These are phyloP conservation scores for Neurospora cerealis DNA, from an alignment of 495 filamentous ascomycete genomes.

Conservation along the genomic window DNA sequence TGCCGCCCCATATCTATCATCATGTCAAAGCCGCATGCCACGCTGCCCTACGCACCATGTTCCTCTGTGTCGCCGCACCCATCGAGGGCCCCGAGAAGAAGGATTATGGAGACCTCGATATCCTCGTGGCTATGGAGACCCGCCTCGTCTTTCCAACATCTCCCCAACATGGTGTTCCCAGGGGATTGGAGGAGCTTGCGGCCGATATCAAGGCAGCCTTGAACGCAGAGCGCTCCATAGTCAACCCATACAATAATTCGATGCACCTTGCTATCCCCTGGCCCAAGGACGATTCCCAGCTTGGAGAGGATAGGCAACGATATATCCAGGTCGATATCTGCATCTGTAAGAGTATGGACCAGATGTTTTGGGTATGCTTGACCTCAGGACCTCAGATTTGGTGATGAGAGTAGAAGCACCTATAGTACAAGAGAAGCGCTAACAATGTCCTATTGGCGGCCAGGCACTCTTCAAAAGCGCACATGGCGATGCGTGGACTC, in stretches of 20 bases:
- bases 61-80: slow-evolving; percentile 35
- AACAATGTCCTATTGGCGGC: background rate
- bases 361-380: slow-evolving; percentile 41
- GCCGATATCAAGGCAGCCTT: slow-evolving; percentile 18
- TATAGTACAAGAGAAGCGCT: background rate
- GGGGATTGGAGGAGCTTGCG: slow-evolving; percentile 5
- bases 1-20: slow-evolving; percentile 40
- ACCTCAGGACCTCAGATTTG: background rate
- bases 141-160: slow-evolving; percentile 11
- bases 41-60: slow-evolving; percentile 34
- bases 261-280: slow-evolving; percentile 42
- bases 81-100: slow-evolving; percentile 47
- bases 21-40: slow-evolving; percentile 29
- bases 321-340: slow-evolving; percentile 59
- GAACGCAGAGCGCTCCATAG: slow-evolving; percentile 18
- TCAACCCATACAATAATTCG: slow-evolving; percentile 12
- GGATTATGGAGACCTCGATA: slow-evolving; percentile 51
- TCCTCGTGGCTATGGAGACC: slow-evolving; percentile 39
- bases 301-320: slow-evolving; percentile 7
- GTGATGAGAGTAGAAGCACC: background rate
- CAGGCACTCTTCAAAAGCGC: slow-evolving; percentile 45
- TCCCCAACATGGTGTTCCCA: background rate
- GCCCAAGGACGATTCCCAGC: slow-evolving; percentile 18
- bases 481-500: slow-evolving; percentile 57
- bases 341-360: slow-evolving; percentile 29